Percentiles rank a stretch among this genome's conserved stretches.
phyloP scores from a whole-genome alignment of 345 rosid species.

The Ceriops zippeliana region DNA sequence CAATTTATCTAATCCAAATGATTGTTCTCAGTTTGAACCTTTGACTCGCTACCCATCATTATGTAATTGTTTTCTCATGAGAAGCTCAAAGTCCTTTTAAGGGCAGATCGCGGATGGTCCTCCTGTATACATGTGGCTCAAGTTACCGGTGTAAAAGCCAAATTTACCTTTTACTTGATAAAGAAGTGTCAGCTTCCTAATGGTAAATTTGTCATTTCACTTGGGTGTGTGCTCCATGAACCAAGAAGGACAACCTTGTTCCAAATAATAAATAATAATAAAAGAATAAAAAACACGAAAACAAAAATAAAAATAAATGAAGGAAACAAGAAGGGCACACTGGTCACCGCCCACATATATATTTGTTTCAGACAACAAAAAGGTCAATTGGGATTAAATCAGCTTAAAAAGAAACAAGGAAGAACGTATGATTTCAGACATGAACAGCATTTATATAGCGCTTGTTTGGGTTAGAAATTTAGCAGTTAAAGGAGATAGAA shows the following conservation, averaged over 20 bases:
- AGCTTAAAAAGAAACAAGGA: not conserved
- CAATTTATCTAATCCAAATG: too few relatives aligned
- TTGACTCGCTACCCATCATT: not conserved
- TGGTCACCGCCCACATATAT: not conserved
- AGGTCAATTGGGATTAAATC: not conserved
- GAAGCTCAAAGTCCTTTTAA: not conserved
- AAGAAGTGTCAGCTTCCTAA: not conserved
- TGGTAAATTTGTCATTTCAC: slow-evolving; percentile 13
- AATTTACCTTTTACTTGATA: not conserved
- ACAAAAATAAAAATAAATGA: too few relatives aligned
- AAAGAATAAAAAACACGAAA: too few relatives aligned
- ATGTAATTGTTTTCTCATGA: slow-evolving; percentile 6
- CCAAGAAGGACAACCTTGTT: not conserved
- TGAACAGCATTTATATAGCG: too few relatives aligned
- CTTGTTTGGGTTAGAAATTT: too few relatives aligned
- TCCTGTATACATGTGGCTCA: not conserved
- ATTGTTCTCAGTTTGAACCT: slow-evolving; percentile 6
- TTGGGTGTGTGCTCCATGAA: not conserved
- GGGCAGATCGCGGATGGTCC: not conserved
- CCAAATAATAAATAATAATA: too few relatives aligned
- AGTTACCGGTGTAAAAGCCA: not conserved
- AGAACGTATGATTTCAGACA: not conserved
- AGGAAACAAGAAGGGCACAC: not conserved
- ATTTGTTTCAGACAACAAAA: slow-evolving; percentile 9
- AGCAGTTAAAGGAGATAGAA: too few relatives aligned